These are phyloP conservation scores for Fusarium pilosicola DNA, from an alignment of 2,329 filamentous ascomycete genomes.

Conservation along the genomic window DNA sequence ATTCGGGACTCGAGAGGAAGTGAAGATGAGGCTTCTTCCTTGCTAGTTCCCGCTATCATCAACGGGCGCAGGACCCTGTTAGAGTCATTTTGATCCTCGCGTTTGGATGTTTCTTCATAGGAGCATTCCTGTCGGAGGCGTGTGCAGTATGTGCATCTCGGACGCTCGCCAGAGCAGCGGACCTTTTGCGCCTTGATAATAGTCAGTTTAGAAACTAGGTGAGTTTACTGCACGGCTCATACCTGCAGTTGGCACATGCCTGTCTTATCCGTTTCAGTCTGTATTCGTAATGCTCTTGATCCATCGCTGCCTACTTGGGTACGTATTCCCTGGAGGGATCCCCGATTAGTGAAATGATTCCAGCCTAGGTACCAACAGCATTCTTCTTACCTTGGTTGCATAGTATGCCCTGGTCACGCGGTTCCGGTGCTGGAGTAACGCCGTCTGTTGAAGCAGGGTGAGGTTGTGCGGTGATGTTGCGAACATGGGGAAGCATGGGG, in stretches of 20 bases:
- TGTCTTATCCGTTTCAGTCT: neutral
- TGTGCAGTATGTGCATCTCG: neutral
- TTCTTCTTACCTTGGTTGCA: neutral
- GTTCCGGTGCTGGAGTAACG: neutral
- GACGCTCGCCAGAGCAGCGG: neutral
- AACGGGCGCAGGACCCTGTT: neutral
- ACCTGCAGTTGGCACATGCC: neutral
- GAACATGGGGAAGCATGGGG: neutral
- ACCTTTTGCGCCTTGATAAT: neutral
- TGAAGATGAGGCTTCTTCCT: neutral
- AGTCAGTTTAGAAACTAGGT: neutral
- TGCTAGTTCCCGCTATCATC: neutral
- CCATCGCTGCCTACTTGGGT: neutral
- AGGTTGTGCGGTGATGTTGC: neutral
- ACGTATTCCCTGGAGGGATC: neutral
- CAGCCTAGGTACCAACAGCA: neutral
- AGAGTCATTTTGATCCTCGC: neutral
- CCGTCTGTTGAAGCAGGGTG: neutral
- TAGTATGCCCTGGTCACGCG: neutral
- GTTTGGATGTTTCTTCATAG: neutral
- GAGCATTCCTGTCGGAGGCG: neutral
- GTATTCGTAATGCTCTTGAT: neutral
- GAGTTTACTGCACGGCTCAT: neutral
- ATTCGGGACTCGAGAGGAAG: neutral
- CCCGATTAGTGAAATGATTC: neutral